Conservation (phyloP, 345 rosid species). For the Corchorus capsularis region DNA sequence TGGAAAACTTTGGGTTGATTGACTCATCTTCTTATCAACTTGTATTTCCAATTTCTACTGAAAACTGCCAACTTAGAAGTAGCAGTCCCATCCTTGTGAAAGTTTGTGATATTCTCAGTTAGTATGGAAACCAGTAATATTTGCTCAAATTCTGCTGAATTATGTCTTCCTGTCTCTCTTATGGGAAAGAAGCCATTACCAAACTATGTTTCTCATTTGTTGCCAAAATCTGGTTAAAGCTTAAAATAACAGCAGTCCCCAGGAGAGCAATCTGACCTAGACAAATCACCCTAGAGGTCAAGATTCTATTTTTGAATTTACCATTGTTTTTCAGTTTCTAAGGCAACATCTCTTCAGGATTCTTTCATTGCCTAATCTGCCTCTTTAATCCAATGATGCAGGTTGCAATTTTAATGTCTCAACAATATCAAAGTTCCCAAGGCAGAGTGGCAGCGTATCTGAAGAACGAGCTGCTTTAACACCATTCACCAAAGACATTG, state of each 20-base stretch:
- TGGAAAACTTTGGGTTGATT: background rate
- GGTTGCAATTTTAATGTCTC: conserved; percentile 7
- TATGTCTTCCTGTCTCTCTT: background rate
- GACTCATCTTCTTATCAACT: background rate
- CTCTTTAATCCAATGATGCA: background rate
- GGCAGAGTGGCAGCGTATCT: background rate
- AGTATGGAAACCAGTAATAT: too few relatives aligned
- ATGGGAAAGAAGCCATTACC: background rate
- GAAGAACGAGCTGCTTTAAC: background rate
- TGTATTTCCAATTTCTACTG: background rate
- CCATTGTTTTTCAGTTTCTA: background rate
- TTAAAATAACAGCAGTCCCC: background rate
- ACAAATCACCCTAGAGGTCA: background rate
- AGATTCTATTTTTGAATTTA: background rate
- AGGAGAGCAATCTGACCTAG: background rate
- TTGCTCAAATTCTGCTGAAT: background rate
- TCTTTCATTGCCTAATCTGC: background rate
- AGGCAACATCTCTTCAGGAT: background rate
- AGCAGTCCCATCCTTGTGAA: background rate
- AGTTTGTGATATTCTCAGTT: too few relatives aligned
- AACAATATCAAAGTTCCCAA: conserved; percentile 1
- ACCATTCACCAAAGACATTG: background rate
- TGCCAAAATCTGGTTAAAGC: background rate
- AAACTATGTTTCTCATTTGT: background rate
- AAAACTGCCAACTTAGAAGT: background rate